These are phyloP conservation scores for Blastomyces parvus DNA, from an alignment of 2,329 filamentous ascomycete species.

Conservation along the genomic window DNA sequence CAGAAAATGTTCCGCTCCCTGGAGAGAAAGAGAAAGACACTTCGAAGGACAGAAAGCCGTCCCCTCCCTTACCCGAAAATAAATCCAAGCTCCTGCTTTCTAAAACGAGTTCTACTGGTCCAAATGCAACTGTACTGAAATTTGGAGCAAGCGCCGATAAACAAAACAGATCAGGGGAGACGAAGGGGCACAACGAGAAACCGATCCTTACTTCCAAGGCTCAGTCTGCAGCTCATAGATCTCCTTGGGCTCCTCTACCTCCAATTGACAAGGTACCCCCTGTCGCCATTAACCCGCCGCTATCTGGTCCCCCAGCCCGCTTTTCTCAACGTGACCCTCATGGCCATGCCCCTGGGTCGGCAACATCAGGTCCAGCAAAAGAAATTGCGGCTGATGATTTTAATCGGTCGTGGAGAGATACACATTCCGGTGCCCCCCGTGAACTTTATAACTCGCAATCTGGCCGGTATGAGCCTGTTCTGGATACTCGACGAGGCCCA, in stretches of 20 bases:
- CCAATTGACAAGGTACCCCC: slow-evolving; percentile 75
- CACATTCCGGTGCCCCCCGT: slow-evolving; percentile 48
- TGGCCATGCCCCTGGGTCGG: slow-evolving; percentile 45
- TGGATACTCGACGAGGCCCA: slow-evolving; percentile 61
- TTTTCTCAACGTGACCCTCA: slow-evolving; percentile 48
- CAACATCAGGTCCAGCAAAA: slow-evolving; percentile 50
- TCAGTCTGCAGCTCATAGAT: slow-evolving; percentile 60
- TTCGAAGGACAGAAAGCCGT: slow-evolving; percentile 21
- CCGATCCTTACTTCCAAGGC: slow-evolving; percentile 39
- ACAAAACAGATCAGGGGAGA: slow-evolving; percentile 35
- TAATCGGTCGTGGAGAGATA: slow-evolving; percentile 71
- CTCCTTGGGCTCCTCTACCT: slow-evolving; percentile 81
- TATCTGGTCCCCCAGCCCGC: slow-evolving; percentile 37
- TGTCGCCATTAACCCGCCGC: slow-evolving; percentile 48
- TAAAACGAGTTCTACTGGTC: slow-evolving; percentile 38
- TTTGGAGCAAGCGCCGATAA: slow-evolving; percentile 39
- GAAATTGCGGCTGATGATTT: slow-evolving; percentile 95
- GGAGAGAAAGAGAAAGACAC: slow-evolving; percentile 17
- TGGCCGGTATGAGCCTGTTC: slow-evolving; percentile 81
- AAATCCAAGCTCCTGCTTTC: slow-evolving; percentile 21
- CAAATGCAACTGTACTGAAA: slow-evolving; percentile 42
- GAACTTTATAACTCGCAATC: slow-evolving; percentile 95
- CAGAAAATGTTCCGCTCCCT: slow-evolving; percentile 22
- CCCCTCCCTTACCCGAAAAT: slow-evolving; percentile 13
- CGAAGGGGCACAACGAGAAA: slow-evolving; percentile 47